Base-by-base conservation (phyloP, 2,329 filamentous ascomycete species). In the Trichoderma hamatum region DNA sequence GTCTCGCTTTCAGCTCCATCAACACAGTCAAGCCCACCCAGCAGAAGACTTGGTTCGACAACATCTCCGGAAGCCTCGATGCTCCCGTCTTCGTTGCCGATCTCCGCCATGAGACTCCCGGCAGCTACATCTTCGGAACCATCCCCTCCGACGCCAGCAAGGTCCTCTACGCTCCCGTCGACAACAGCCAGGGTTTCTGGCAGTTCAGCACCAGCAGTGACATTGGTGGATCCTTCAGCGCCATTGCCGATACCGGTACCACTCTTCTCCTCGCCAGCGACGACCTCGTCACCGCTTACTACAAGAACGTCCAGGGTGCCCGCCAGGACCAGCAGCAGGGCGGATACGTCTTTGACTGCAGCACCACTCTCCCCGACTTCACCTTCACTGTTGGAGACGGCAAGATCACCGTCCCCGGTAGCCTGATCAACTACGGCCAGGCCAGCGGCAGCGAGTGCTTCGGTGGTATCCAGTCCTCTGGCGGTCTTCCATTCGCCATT, bases 111-210 rank as follows among this genome's bases (percentile, higher is more conserved):
- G 30, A 65, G 13, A 46, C 52, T 19, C 68, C 68, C 14, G 91
- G 91, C 56, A 84, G 86, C 32, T 94, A 93, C 80, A 89, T 92
- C 75, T 94, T 94, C 74, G 92, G 92, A 70, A 84, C 79, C 72
- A 89, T 94, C 74, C 90, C 94, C 76, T 75, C 74, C 1, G 81
- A 80, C 67, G 89, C 78, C 82, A 78, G 90, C 39, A 75, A 84
- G 3, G 84, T 94, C 74, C 79, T 84, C 24, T 92, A 89, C 76
- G 82, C 89, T 19, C 81, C 84, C 13, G 83, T 93, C 71, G 86
- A 92, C 75, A 83, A 83, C 30, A 83, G 83, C 16, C 80, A 83
- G 28, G 91, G 91, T 10, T 92, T 89, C 81, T 94, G 91, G 91
- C 59, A 68, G 9, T 76, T 74, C 54, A 74, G 71, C 19, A 71